These are phyloP conservation scores for Umbelopsis ramanniana DNA, from an alignment of 192 early-diverging fungal genomes.

Conservation along the genomic window DNA sequence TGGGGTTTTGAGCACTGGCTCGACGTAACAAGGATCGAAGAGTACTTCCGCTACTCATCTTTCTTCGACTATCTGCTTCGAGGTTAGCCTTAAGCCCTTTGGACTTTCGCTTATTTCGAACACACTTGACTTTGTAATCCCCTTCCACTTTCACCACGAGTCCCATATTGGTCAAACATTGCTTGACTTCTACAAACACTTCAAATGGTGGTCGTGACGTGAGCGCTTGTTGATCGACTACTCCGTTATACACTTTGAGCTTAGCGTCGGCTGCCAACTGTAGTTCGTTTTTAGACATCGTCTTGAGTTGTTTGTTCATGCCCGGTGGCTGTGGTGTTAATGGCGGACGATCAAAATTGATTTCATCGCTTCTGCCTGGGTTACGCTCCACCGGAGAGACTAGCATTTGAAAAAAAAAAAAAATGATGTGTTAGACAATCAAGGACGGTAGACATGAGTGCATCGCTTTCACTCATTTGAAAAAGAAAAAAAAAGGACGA, in stretches of 20 bases:
- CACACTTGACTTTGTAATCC: constrained; percentile 60
- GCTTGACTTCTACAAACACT: constrained; percentile 53
- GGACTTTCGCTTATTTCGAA: constrained; percentile 45
- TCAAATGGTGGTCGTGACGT: constrained; percentile 57
- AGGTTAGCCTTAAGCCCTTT: constrained; percentile 7
- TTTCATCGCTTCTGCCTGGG: background rate
- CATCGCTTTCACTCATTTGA: background rate
- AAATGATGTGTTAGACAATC: no score
- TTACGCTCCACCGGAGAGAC: constrained; percentile 1
- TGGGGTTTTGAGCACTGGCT: constrained; percentile 23
- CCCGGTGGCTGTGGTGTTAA: constrained; percentile 9
- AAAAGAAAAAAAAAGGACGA: background rate
- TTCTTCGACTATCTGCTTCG: constrained; percentile 28
- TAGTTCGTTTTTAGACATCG: background rate
- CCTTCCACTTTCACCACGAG: constrained; percentile 25
- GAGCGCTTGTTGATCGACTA: constrained; percentile 57
- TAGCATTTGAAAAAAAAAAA: background rate
- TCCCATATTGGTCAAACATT: constrained; percentile 33
- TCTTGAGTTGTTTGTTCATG: background rate
- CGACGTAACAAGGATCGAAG: constrained; percentile 29
- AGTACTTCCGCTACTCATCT: constrained; percentile 25
- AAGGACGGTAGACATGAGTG: no score
- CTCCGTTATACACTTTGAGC: constrained; percentile 61
- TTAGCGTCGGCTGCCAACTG: constrained; percentile 45
- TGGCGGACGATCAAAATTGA: constrained; percentile 9